phyloP scores from a whole-genome alignment of 805 yeast genomes.

The Teunomyces funiuensis region DNA sequence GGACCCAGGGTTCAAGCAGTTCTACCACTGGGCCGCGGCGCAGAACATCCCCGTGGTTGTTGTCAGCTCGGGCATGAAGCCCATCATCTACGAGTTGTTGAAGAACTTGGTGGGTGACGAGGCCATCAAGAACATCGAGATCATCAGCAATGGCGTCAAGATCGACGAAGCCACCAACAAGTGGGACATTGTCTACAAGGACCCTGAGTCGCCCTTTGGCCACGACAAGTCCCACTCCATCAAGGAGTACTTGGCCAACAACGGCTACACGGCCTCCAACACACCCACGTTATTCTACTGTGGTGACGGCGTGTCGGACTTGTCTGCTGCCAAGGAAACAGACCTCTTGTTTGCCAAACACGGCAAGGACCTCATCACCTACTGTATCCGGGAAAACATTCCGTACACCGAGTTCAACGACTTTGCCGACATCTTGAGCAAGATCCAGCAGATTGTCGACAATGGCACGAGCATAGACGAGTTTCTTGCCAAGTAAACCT shows the following conservation, averaged over 20 bases:
- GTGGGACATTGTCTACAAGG: slow-evolving; percentile 87
- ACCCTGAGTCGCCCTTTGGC: slow-evolving; percentile 80
- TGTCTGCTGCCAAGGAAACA: slow-evolving; percentile 93
- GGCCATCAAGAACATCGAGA: slow-evolving; percentile 40
- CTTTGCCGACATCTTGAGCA: slow-evolving; percentile 70
- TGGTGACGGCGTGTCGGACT: slow-evolving; percentile 97
- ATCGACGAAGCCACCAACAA: slow-evolving; percentile 49
- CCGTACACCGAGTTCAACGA: slow-evolving; percentile 82
- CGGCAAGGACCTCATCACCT: slow-evolving; percentile 86
- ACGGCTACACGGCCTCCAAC: slow-evolving; percentile 27
- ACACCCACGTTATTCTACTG: slow-evolving; percentile 79
- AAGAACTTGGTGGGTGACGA: slow-evolving; percentile 74
- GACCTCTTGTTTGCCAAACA: slow-evolving; percentile 89
- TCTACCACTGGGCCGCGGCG: slow-evolving; percentile 74
- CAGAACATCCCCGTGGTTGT: slow-evolving; percentile 80
- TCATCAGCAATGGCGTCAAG: slow-evolving; percentile 72
- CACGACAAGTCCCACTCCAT: slow-evolving; percentile 92
- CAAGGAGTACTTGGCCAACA: slow-evolving; percentile 40
- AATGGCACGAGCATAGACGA: slow-evolving; percentile 11
- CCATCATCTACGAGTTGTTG: slow-evolving; percentile 79
- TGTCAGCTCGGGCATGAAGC: slow-evolving; percentile 91
- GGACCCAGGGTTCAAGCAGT: slow-evolving; percentile 87
- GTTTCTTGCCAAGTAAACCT: slow-evolving; percentile 10
- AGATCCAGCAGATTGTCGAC: slow-evolving; percentile 53
- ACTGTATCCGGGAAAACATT: slow-evolving; percentile 75